These are phyloP conservation scores for Xylariaceae sp. DNA, from an alignment of 2,329 filamentous ascomycete species.

Conservation along the genomic window DNA sequence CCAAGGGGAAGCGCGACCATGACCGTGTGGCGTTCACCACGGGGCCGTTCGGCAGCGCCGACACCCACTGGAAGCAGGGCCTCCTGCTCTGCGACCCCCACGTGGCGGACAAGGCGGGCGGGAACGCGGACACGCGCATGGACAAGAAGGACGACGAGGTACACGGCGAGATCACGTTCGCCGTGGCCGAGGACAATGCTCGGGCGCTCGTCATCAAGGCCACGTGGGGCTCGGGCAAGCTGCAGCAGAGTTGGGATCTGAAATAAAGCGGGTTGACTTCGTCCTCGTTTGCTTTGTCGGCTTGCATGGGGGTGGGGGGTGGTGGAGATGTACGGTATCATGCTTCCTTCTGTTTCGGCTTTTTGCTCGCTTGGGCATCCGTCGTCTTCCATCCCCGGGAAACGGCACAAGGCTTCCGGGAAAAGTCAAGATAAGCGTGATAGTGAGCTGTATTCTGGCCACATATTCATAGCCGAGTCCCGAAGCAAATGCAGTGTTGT, in stretches of 20 bases:
- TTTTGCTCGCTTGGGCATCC: not conserved
- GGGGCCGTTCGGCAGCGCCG: slow-evolving; percentile 64
- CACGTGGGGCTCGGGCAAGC: slow-evolving; percentile 50
- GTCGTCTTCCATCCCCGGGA: not conserved
- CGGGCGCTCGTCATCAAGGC: slow-evolving; percentile 61
- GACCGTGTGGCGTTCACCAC: slow-evolving; percentile 82
- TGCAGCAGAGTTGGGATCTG: slow-evolving; percentile 44
- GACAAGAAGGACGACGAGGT: slow-evolving; percentile 50
- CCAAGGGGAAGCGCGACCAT: slow-evolving; percentile 37
- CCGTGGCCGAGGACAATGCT: slow-evolving; percentile 63
- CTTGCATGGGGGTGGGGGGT: too few relatives aligned
- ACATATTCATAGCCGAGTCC: too few relatives aligned
- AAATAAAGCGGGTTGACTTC: slow-evolving; percentile 13
- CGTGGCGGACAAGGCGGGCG: slow-evolving; percentile 6
- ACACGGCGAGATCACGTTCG: slow-evolving; percentile 63
- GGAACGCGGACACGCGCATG: slow-evolving; percentile 39
- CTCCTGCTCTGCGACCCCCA: slow-evolving; percentile 60
- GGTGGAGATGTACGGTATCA: too few relatives aligned
- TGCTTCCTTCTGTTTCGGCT: too few relatives aligned
- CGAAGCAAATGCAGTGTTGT: too few relatives aligned
- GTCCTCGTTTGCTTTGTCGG: too few relatives aligned
- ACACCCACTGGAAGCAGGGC: slow-evolving; percentile 89
- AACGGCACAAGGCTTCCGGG: too few relatives aligned
- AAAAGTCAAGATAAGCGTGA: too few relatives aligned
- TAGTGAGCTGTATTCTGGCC: too few relatives aligned